A percentile compares a stretch with the other conserved stretches of the same genome.
These are phyloP conservation scores for Brettanomyces anomalus DNA, from an alignment of 805 yeast species.

Conservation along the genomic window DNA sequence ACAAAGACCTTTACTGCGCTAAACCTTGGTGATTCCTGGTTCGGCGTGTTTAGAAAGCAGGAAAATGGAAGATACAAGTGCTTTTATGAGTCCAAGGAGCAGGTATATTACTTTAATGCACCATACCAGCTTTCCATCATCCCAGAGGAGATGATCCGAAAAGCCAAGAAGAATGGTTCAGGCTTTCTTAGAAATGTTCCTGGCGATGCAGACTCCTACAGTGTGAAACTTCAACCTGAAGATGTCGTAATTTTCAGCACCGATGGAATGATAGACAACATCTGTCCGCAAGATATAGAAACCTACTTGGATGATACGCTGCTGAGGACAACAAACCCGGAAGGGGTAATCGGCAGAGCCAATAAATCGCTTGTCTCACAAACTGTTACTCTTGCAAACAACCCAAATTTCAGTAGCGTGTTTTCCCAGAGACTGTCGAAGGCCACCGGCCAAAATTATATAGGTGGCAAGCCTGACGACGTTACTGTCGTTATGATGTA, in stretches of 20 bases:
- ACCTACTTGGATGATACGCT: constrained; percentile 51
- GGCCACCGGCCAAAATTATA: constrained; percentile 56
- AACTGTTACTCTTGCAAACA: constrained; percentile 63
- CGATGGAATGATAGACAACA: constrained; percentile 89
- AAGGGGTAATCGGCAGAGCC: constrained; percentile 33
- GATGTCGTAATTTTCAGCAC: constrained; percentile 84
- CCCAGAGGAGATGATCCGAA: constrained; percentile 49
- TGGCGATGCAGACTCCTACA: constrained; percentile 53
- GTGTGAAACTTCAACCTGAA: constrained; percentile 54
- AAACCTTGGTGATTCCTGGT: constrained; percentile 93
- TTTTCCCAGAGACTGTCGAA: constrained; percentile 72
- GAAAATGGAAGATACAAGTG: constrained; percentile 29
- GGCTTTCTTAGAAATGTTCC: constrained; percentile 69
- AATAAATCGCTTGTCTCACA: constrained; percentile 51
- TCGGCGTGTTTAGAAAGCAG: constrained; percentile 61
- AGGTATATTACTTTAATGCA: constrained; percentile 82
- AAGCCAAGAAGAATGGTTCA: constrained; percentile 46
- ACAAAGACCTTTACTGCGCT: constrained; percentile 51
- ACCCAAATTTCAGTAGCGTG: constrained; percentile 70
- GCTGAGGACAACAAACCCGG: constrained; percentile 18
- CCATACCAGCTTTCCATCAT: constrained; percentile 86
- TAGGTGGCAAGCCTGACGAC: constrained; percentile 96
- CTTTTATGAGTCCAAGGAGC: constrained; percentile 60
- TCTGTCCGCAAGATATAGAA: constrained; percentile 64
- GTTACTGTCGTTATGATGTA: constrained; percentile 73